Conservation (phyloP, 108 stramenopile species). For the Bacterosira constricta region DNA sequence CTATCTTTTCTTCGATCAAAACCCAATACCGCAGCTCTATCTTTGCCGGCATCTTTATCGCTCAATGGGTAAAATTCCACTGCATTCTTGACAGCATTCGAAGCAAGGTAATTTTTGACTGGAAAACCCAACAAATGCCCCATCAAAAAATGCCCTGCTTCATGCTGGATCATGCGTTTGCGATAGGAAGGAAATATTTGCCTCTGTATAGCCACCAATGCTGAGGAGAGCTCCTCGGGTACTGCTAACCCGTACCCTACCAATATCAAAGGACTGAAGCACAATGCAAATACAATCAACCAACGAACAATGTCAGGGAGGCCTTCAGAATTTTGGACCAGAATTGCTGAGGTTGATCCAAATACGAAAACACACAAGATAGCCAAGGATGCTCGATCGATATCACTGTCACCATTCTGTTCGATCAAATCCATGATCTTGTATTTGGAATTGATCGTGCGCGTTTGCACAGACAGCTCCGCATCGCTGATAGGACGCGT, state of each 20-base stretch:
- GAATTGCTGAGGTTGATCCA: slow-evolving; percentile 61
- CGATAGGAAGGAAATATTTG: slow-evolving; percentile 76
- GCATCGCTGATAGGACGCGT: slow-evolving; percentile 75
- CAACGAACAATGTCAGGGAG: slow-evolving; percentile 86
- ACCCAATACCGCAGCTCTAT: slow-evolving; percentile 64
- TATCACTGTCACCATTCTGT: slow-evolving; percentile 81
- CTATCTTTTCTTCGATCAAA: slow-evolving; percentile 55
- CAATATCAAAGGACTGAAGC: slow-evolving; percentile 75
- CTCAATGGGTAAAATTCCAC: slow-evolving; percentile 85
- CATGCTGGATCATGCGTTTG: slow-evolving; percentile 84
- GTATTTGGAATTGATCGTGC: slow-evolving; percentile 78
- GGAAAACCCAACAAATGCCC: slow-evolving; percentile 80
- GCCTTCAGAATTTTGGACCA: slow-evolving; percentile 46
- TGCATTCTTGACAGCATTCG: slow-evolving; percentile 86
- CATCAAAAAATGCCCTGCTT: slow-evolving; percentile 86
- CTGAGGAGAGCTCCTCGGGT: slow-evolving; percentile 62
- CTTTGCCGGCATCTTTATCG: slow-evolving; percentile 59
- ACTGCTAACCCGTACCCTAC: slow-evolving; percentile 85
- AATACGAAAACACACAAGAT: slow-evolving; percentile 65
- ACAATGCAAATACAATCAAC: slow-evolving; percentile 72
- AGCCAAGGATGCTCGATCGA: slow-evolving; percentile 73
- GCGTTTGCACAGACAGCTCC: slow-evolving; percentile 84
- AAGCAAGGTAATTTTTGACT: slow-evolving; percentile 60
- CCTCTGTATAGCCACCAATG: slow-evolving; percentile 73
- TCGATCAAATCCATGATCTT: slow-evolving; percentile 78